Conservation (phyloP, 73 alveolate genomes). For the Tetrahymena malaccensis region DNA sequence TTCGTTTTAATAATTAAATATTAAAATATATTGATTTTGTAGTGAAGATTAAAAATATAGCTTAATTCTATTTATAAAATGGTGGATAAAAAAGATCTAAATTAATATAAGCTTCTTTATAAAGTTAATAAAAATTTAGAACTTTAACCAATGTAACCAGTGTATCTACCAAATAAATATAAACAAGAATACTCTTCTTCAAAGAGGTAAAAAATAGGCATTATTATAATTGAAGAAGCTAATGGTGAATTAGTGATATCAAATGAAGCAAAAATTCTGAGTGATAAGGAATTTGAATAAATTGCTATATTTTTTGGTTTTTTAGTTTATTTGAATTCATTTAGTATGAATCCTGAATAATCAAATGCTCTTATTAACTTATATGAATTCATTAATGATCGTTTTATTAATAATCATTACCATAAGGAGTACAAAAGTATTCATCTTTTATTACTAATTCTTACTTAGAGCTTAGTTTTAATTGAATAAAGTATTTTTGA, state of each 20-base stretch:
- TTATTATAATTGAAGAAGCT: not conserved
- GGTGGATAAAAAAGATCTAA: too few species aligned
- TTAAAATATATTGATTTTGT: too few species aligned
- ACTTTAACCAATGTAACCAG: not conserved
- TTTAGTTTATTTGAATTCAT: not conserved
- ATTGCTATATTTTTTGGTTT: not conserved
- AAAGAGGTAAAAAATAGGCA: not conserved
- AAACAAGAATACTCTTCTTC: too few species aligned
- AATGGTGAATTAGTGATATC: not conserved
- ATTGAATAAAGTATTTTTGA: not conserved
- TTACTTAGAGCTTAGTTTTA: not conserved
- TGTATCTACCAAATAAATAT: not conserved
- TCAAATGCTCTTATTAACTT: not conserved
- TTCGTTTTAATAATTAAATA: too few species aligned
- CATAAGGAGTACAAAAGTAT: not conserved
- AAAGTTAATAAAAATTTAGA: not conserved
- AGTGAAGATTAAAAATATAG: too few species aligned
- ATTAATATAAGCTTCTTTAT: not conserved
- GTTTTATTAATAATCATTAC: not conserved
- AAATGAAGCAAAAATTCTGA: not conserved
- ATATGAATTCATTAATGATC: not conserved
- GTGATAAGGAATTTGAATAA: too few species aligned
- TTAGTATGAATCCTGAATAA: not conserved
- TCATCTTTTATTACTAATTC: not conserved
- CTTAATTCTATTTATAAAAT: too few species aligned